Conservation (phyloP, 495 filamentous ascomycete species). For the Platismatia glauca region DNA sequence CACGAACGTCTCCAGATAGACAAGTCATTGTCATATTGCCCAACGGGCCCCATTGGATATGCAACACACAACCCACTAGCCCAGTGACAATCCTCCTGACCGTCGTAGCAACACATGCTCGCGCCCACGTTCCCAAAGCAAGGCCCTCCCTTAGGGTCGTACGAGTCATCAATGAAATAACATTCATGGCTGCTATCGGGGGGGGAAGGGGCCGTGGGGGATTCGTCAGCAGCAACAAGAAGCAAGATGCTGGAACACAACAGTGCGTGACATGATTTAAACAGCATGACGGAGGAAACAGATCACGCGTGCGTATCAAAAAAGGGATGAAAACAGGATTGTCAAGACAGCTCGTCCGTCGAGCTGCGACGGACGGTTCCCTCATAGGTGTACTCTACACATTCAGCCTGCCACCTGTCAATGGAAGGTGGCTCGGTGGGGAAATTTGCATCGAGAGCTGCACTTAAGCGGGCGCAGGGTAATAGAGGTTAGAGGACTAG, state of each 20-base stretch:
- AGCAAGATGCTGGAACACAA: not conserved
- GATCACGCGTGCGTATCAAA: not conserved
- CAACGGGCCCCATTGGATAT: slow-evolving; percentile 4
- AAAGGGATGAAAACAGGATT: not conserved
- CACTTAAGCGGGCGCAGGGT: too few relatives aligned
- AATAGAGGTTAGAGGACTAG: too few relatives aligned
- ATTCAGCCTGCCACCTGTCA: too few relatives aligned
- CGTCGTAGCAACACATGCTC: slow-evolving; percentile 14
- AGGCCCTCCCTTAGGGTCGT: slow-evolving; percentile 7
- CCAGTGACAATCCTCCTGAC: slow-evolving; percentile 3
- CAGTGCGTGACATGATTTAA: not conserved
- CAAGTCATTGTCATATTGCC: slow-evolving; percentile 9
- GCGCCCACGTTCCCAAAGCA: slow-evolving; percentile 17
- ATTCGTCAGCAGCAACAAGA: slow-evolving; percentile 9
- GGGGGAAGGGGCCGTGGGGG: slow-evolving; percentile 2
- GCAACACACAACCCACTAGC: slow-evolving; percentile 8
- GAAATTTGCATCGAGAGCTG: too few relatives aligned
- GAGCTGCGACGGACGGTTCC: not conserved
- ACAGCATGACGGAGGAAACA: slow-evolving; percentile 9
- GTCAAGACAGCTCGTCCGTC: not conserved
- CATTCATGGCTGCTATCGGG: slow-evolving; percentile 9
- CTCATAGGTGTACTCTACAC: not conserved
- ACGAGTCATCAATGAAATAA: slow-evolving; percentile 13
- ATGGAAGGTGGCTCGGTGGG: not conserved
- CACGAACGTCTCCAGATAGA: slow-evolving; percentile 19